Conservation (phyloP, 1,139 yeast species). For the Geotrichum restrictum region DNA sequence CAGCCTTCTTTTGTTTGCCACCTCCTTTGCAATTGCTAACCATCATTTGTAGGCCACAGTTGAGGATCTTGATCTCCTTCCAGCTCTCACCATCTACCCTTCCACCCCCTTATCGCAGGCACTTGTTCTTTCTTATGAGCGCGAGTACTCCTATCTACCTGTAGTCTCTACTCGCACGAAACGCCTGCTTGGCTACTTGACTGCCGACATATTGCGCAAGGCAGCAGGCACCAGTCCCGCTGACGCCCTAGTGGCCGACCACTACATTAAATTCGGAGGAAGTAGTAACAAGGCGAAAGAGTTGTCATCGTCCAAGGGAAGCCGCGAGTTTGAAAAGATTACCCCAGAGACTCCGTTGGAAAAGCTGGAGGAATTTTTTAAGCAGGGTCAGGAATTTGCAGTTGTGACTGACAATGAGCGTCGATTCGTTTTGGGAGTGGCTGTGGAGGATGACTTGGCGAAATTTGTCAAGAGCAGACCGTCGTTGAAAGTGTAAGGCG, state of each 20-base stretch:
- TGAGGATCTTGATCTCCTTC: slow-evolving; percentile 59
- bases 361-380: slow-evolving; percentile 51
- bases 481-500: slow-evolving; percentile 10
- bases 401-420: slow-evolving; percentile 55
- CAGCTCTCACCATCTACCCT: slow-evolving; percentile 57
- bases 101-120: slow-evolving; percentile 49
- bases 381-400: slow-evolving; percentile 53
- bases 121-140: slow-evolving; percentile 48
- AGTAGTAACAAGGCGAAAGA: not conserved
- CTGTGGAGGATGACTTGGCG: slow-evolving; percentile 57
- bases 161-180: slow-evolving; percentile 52
- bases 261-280: slow-evolving; percentile 33
- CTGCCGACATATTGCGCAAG: slow-evolving; percentile 47
- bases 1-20: not conserved
- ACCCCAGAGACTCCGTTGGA: slow-evolving; percentile 60
- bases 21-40: not conserved
- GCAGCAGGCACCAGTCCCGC: slow-evolving; percentile 38
- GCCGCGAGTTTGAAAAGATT: slow-evolving; percentile 41
- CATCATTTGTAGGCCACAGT: slow-evolving; percentile 45
- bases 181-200: slow-evolving; percentile 53
- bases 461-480: slow-evolving; percentile 55
- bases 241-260: slow-evolving; percentile 40
- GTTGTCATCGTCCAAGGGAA: not conserved
- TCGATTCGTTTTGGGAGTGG: slow-evolving; percentile 59
- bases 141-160: slow-evolving; percentile 56